phyloP scores from a whole-genome alignment of 73 alveolate genomes.

The Tetrahymena thermophila region DNA sequence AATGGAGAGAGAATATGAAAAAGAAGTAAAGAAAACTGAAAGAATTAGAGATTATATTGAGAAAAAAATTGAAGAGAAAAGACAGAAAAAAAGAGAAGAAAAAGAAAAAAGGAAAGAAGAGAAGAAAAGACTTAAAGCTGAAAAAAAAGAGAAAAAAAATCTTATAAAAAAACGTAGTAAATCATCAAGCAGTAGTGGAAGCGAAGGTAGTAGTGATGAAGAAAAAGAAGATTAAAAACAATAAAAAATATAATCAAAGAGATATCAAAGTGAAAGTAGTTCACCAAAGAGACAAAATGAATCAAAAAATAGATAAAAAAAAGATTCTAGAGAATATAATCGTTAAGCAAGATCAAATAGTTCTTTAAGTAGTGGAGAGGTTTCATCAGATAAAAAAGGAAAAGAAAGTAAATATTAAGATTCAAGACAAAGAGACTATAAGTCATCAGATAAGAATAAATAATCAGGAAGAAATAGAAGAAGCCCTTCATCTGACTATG shows the following conservation, averaged over 20 bases:
- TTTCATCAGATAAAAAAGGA: background rate
- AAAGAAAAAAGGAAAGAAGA: background rate
- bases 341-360: background rate
- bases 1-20: background rate
- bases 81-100: background rate
- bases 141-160: background rate
- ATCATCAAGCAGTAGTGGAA: background rate
- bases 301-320: background rate
- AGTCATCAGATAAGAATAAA: background rate
- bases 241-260: background rate
- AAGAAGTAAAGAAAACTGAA: background rate
- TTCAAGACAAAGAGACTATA: background rate
- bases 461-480: background rate
- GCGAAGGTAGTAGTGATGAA: background rate
- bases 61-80: background rate
- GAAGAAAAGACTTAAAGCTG: background rate
- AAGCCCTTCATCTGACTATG: background rate
- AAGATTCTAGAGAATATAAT: background rate
- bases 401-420: background rate
- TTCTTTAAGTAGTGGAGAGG: background rate
- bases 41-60: background rate
- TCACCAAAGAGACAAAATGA: background rate
- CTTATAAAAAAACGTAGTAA: background rate
- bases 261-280: background rate
- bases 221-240: background rate